Base-by-base conservation (phyloP, 306 rosid species). In the Pterocarpus macrocarpus region DNA sequence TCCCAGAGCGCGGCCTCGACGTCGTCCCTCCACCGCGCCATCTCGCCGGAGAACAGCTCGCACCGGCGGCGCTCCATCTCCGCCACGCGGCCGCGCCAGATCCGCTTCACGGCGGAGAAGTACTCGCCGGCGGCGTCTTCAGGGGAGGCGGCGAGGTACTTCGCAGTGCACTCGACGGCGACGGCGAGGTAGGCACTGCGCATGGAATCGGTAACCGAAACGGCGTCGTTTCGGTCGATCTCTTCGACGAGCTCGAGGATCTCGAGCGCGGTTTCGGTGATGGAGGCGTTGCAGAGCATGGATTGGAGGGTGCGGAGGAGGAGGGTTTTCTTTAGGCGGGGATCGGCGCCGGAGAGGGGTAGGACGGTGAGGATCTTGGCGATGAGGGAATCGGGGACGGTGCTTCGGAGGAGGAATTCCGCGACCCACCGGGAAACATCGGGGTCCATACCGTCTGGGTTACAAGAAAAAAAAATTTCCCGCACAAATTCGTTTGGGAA, bases 161-260 rank as follows among this genome's bases (percentile, higher is more conserved):
- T 91, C 15, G 88, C 92, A 4, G 96, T 86, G 62, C 93, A 87
- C 62, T 95, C 98, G 44, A 91, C 85, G 5, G 98, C 94, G 61
- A 95, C 90, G 0, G 98, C 89, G 34, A 88, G 77, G 55, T 90
- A 95, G 1, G 98, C 99, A 1, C 75, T 82, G 16, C 78, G 87
- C 86, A 88, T 85, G 9, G 93, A 15, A 2, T 75, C 81, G 39
- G 69, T 8, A 8, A 68, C 16, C 0, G 85, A 30, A 77, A 44
- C 10, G 6, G 84, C 88, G 3, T 75, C 79, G 11, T 9, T 17
- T 3, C 79, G 66, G 17, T 90, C 85, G 56, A 95, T 58, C 0
- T 71, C 78, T 9, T 89, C 97, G 36, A 95, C 57, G 7, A 13
- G 30, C 77, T 95, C 98, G 22, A 95, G 76, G 4, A 22, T 75